Evolutionary conservation across 805 yeast genomes (phyloP).

Genomic region (Candida railenensis): DNA sequence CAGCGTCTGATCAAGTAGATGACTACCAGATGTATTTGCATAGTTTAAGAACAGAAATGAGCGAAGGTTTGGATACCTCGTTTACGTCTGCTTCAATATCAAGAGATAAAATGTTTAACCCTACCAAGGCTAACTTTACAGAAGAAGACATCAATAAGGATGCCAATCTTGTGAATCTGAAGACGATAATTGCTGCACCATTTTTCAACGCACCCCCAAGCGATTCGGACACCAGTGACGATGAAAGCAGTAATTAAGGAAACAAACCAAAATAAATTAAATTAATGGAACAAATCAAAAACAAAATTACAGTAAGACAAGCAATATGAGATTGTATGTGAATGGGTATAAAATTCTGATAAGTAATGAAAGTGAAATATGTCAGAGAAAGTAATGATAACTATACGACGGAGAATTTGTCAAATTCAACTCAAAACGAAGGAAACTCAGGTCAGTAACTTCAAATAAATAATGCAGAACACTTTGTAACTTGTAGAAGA

Average conservation of each 20-base stretch:
- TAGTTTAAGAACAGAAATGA: constrained; percentile 12
- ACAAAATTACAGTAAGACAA: too few species aligned
- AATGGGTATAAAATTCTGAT: too few species aligned
- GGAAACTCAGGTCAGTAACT: too few species aligned
- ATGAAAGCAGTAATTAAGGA: constrained; percentile 5
- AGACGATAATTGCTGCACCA: constrained; percentile 35
- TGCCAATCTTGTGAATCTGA: constrained; percentile 6
- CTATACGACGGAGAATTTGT: too few species aligned
- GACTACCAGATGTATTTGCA: constrained; percentile 20
- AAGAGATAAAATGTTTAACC: constrained; percentile 1
- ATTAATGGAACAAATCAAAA: not conserved
- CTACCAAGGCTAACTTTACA: constrained; percentile 6
- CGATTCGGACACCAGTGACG: constrained; percentile 28
- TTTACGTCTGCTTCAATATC: constrained; percentile 15
- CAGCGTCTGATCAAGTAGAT: constrained; percentile 7
- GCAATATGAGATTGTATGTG: too few species aligned
- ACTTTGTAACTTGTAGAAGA: too few species aligned
- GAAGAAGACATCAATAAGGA: constrained; percentile 6
- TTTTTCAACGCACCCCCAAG: constrained; percentile 39
- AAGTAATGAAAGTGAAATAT: too few species aligned
- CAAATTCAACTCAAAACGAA: too few species aligned
- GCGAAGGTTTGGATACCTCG: constrained; percentile 12
- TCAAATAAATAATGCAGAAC: too few species aligned
- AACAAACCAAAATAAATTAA: too few species aligned
- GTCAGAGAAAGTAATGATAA: too few species aligned